A percentile compares a stretch with the other conserved stretches of the same genome.
Evolutionary conservation across 257 asterid species (phyloP).

Genomic region (Solanum paucissectum): DNA sequence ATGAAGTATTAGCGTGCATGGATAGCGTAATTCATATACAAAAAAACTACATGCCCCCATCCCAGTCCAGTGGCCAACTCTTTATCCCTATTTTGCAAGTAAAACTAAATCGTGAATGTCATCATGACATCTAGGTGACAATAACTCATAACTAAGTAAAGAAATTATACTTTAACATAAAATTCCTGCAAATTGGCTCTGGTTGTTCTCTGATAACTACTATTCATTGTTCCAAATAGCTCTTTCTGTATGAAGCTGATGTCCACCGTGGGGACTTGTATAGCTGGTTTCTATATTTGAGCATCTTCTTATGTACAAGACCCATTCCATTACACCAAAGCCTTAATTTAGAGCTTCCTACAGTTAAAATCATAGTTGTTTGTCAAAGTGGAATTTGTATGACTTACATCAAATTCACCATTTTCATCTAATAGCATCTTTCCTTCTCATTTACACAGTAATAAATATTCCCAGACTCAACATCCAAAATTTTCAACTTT

Average conservation of each 20-base stretch:
- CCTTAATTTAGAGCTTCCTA: neutral
- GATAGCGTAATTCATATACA: neutral
- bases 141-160: neutral
- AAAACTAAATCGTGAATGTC: neutral
- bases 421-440: neutral
- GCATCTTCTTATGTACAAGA: neutral
- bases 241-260: neutral
- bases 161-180: neutral
- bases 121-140: neutral
- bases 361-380: neutral
- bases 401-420: neutral
- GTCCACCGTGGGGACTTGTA: neutral
- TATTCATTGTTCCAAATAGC: neutral
- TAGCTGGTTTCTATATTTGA: neutral
- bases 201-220: neutral
- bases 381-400: neutral
- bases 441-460: neutral
- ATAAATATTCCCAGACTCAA: neutral
- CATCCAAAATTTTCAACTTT: neutral
- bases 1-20: neutral
- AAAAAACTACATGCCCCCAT: neutral
- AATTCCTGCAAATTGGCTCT: neutral
- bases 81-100: neutral
- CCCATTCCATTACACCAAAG: neutral
- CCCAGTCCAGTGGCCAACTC: neutral